Evolutionary conservation across 306 rosid genomes (phyloP).

Genomic region (Sesbania bispinosa): DNA sequence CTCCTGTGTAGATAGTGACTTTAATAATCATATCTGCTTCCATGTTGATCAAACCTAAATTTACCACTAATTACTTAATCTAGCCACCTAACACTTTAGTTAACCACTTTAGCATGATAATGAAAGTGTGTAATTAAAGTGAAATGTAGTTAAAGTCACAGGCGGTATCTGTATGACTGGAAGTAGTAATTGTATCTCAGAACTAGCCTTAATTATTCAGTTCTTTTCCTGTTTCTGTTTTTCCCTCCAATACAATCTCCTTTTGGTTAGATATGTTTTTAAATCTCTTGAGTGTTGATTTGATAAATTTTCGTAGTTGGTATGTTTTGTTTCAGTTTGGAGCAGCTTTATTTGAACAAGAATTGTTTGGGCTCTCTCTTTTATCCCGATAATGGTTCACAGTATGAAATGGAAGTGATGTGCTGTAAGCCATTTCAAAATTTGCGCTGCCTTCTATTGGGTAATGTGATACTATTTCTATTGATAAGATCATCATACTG

Average conservation of each 20-base stretch:
- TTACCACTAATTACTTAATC: conserved; percentile 1
- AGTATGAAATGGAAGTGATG: conserved; percentile 34
- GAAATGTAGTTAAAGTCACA: conserved; percentile 21
- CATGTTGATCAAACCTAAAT: conserved; percentile 6
- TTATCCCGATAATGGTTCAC: conserved; percentile 47
- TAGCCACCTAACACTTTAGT: not conserved
- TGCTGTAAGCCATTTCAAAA: conserved; percentile 57
- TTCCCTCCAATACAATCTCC: not conserved
- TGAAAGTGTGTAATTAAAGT: not conserved
- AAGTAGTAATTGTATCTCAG: conserved; percentile 14
- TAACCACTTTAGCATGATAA: not conserved
- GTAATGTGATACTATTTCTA: conserved; percentile 43
- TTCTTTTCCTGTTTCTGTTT: conserved; percentile 8
- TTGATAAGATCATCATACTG: conserved; percentile 19
- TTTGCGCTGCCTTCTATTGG: conserved; percentile 77
- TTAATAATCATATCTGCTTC: conserved; percentile 15
- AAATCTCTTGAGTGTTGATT: conserved; percentile 18
- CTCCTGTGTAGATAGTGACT: not conserved
- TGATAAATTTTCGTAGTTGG: conserved; percentile 30
- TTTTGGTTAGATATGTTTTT: conserved; percentile 11
- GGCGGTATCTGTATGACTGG: conserved; percentile 20
- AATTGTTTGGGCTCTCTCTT: conserved; percentile 64
- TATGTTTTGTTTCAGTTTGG: conserved; percentile 68
- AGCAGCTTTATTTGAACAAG: conserved; percentile 88
- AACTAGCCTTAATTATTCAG: conserved; percentile 10